These are phyloP conservation scores for Carex pumila DNA, from an alignment of 176 grass and related monocot genomes.

Conservation along the genomic window DNA sequence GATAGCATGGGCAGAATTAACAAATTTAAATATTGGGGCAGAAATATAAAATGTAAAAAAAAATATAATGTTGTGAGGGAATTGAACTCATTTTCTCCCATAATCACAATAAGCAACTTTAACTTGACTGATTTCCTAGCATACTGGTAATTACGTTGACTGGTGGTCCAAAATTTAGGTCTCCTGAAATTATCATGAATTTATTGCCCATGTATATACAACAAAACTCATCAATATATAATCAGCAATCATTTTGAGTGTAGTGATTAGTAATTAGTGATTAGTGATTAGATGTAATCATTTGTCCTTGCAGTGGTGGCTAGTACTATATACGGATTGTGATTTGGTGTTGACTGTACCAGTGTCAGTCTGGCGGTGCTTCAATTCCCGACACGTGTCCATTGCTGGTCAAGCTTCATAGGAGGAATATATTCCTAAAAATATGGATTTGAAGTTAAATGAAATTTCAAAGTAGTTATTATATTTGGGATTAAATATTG, in stretches of 20 bases:
- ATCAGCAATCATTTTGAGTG: conserved; percentile 3
- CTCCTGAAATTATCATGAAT: not conserved
- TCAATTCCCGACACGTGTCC: not conserved
- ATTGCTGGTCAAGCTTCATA: not conserved
- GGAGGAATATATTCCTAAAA: not conserved
- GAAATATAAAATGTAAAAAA: too few species aligned
- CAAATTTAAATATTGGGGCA: too few species aligned
- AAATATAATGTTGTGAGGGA: too few species aligned
- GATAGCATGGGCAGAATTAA: too few species aligned
- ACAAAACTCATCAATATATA: not conserved
- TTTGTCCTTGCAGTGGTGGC: not conserved
- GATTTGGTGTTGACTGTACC: conserved; percentile 2
- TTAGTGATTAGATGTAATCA: not conserved
- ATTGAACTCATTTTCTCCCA: too few species aligned
- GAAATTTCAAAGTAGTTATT: too few species aligned
- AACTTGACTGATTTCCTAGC: too few species aligned
- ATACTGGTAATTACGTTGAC: conserved; percentile 7
- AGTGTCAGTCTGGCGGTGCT: not conserved
- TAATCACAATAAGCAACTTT: too few species aligned
- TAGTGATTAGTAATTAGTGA: not conserved
- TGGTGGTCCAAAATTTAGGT: not conserved
- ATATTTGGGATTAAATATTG: too few species aligned
- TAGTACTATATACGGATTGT: not conserved
- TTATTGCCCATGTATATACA: not conserved
- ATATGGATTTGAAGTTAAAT: too few species aligned